phyloP scores from a whole-genome alignment of 345 rosid species.

The Lagerstroemia speciosa region DNA sequence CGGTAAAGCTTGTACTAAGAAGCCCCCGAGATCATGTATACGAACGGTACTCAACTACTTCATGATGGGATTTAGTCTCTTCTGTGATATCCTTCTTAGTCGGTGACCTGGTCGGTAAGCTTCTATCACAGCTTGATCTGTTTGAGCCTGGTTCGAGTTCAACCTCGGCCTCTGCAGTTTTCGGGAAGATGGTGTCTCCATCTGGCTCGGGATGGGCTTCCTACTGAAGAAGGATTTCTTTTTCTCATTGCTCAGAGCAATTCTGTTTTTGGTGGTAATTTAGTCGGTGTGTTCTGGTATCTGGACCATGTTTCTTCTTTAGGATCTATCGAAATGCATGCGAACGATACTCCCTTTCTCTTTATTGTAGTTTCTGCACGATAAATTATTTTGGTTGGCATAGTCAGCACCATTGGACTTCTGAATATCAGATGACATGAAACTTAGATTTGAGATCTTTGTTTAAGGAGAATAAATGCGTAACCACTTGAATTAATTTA shows the following conservation, averaged over 20 bases:
- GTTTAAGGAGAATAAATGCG: too few species aligned
- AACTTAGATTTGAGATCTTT: too few species aligned
- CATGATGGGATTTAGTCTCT: constrained; percentile 31
- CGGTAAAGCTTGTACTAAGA: constrained; percentile 41
- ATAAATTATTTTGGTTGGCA: too few species aligned
- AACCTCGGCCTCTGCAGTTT: background rate
- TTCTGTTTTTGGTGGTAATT: background rate
- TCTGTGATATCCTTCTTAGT: constrained; percentile 52
- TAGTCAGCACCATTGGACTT: too few species aligned
- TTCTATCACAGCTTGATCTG: constrained; percentile 44
- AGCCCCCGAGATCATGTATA: constrained; percentile 25
- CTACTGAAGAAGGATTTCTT: background rate
- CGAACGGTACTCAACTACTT: constrained; percentile 36
- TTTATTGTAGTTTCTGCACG: too few species aligned
- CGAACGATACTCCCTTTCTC: background rate
- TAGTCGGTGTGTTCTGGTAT: background rate
- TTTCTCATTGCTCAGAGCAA: background rate
- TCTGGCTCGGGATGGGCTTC: background rate
- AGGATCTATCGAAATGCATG: background rate
- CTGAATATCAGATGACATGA: too few species aligned
- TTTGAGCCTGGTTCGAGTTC: constrained; percentile 13
- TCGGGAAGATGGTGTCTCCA: background rate
- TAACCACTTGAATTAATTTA: too few species aligned
- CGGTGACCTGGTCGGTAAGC: constrained; percentile 41
- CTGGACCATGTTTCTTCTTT: background rate